phyloP scores from a whole-genome alignment of 1,284 basidiomycete species.

The Heimioporus retisporus region DNA sequence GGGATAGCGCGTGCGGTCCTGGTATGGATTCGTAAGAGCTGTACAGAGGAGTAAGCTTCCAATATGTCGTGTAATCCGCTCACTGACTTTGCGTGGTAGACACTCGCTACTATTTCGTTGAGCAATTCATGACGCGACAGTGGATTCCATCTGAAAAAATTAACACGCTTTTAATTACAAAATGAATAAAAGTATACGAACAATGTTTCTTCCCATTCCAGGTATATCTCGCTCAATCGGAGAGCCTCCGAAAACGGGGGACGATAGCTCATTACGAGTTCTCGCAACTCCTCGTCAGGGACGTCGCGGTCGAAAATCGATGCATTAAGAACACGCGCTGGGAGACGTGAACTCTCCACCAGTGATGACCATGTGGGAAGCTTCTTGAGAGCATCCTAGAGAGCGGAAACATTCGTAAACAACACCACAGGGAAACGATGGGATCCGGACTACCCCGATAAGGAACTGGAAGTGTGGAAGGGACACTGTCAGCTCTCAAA shows the following conservation, averaged over 20 bases:
- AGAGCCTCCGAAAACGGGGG: slow-evolving; percentile 65
- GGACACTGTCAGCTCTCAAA: slow-evolving; percentile 5
- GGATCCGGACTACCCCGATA: slow-evolving; percentile 52
- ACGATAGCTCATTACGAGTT: slow-evolving; percentile 54
- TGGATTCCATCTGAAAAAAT: slow-evolving; percentile 47
- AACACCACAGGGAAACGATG: slow-evolving; percentile 10
- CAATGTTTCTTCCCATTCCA: slow-evolving; percentile 64
- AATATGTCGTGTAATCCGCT: slow-evolving; percentile 16
- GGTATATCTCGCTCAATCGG: slow-evolving; percentile 63
- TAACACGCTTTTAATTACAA: no score
- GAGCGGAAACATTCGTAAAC: background rate
- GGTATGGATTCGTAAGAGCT: slow-evolving; percentile 48
- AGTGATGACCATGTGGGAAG: slow-evolving; percentile 30
- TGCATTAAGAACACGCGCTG: slow-evolving; percentile 43
- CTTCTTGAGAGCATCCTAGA: slow-evolving; percentile 29
- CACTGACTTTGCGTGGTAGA: slow-evolving; percentile 58
- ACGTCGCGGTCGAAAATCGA: slow-evolving; percentile 45
- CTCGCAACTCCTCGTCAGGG: slow-evolving; percentile 45
- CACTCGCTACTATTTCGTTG: slow-evolving; percentile 57
- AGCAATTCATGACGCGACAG: slow-evolving; percentile 56
- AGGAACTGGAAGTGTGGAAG: slow-evolving; percentile 54
- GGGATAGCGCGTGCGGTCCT: slow-evolving; percentile 57
- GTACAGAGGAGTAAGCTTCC: slow-evolving; percentile 12
- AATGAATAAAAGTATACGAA: no score
- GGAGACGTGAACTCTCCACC: slow-evolving; percentile 42